Conservation (phyloP, 2,329 filamentous ascomycete genomes). For the Colletotrichum sp. region DNA sequence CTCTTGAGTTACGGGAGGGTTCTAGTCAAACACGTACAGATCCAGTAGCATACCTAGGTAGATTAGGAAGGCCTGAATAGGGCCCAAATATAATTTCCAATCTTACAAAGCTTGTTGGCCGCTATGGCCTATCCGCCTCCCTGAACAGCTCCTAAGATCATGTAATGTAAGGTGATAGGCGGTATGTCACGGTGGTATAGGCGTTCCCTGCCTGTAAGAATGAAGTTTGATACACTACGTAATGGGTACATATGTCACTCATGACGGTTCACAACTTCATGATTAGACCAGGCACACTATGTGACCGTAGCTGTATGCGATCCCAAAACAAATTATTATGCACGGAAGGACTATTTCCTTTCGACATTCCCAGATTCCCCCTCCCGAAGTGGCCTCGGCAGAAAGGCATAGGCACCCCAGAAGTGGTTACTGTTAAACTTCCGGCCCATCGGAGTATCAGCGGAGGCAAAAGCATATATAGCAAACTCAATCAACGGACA, state of each 20-base stretch:
- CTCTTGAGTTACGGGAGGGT: neutral
- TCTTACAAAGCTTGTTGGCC: too few relatives aligned
- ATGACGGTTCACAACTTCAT: neutral
- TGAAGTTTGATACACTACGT: too few relatives aligned
- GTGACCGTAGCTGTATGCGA: neutral
- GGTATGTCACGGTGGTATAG: too few relatives aligned
- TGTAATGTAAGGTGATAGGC: too few relatives aligned
- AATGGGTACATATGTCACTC: too few relatives aligned
- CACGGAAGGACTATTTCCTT: neutral
- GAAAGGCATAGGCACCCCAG: neutral
- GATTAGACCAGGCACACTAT: neutral
- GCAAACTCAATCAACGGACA: neutral
- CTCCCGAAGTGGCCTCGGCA: neutral
- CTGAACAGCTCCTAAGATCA: too few relatives aligned
- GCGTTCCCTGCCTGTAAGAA: too few relatives aligned
- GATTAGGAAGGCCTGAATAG: too few relatives aligned
- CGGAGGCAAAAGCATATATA: neutral
- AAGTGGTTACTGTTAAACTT: neutral
- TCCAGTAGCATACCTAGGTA: too few relatives aligned
- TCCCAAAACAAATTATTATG: neutral
- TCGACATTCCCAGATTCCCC: neutral
- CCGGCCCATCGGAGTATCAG: neutral
- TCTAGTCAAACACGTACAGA: too few relatives aligned
- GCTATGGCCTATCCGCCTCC: too few relatives aligned
- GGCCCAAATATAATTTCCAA: too few relatives aligned